Percentiles rank a stretch among this genome's conserved stretches.
Conservation (phyloP, 129 eudicot genomes). For the Helichrysum umbraculigerum region DNA sequence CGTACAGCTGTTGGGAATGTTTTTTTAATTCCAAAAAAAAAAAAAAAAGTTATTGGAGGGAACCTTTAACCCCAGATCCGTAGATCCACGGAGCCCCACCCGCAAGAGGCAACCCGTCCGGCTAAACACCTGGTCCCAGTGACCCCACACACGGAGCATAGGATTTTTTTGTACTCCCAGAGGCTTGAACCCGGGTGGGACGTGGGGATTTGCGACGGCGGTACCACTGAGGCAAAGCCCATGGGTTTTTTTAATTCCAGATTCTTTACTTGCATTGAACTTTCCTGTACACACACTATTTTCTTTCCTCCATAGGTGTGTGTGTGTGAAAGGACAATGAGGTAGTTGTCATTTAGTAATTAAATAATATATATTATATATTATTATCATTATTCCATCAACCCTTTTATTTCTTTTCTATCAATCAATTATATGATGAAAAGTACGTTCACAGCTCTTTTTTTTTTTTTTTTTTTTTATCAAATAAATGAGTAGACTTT, state of each 20-base stretch:
- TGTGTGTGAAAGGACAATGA: neutral
- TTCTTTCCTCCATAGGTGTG: neutral
- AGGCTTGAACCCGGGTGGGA: no score
- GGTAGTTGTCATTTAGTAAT: neutral
- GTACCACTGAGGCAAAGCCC: no score
- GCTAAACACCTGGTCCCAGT: no score
- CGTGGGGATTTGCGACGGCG: no score
- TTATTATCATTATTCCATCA: neutral
- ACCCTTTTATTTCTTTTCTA: neutral
- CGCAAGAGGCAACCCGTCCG: no score
- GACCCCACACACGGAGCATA: no score
- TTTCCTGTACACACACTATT: constrained; percentile 9
- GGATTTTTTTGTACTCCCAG: no score
- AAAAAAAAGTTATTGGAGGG: no score
- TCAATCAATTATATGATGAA: neutral
- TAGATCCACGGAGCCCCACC: no score
- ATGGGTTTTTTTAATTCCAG: no score
- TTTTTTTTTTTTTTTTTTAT: neutral
- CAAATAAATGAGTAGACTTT: neutral
- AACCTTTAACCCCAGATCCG: no score
- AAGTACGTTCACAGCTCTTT: neutral
- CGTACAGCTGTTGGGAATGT: constrained; percentile 1
- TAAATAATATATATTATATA: constrained; percentile 1
- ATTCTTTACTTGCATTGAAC: constrained; percentile 36
- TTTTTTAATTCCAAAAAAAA: no score